Evolutionary conservation across 225 moss, liverwort and hornwort species (phyloP), one percentile per base, ranked within the genome.

Genomic region (Rhytidiadelphus loreus): DNA sequence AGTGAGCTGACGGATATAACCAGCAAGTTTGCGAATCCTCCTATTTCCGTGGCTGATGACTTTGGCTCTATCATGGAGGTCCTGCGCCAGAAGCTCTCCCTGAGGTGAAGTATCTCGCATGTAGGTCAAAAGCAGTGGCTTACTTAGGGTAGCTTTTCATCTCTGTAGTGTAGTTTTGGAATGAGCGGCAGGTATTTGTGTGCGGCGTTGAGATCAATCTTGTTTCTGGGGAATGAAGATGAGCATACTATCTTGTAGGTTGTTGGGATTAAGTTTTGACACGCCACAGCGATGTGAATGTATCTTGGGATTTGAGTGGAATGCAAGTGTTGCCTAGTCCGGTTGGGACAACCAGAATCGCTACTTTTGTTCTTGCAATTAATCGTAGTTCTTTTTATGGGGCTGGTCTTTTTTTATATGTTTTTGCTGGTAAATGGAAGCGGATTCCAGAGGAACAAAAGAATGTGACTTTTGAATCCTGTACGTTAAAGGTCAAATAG

Each of bases 51-150:
- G 56, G 94, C 94, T 50, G 90, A 93, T 43, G 94, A 94, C 82
- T 93, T 94, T 61, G 91, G 89, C 68, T 94, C 94, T 8, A 94
- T 94, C 85, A 94, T 94, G 94, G 94, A 94, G 7, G 94, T 94
- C 76, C 91, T 94, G 80, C 94, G 89, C 81, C 91, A 91, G 73
- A 93, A 94, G 90, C 91, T 94, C 44, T 13, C 92, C 33, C 82
- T 94, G 52, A 94, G 91, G 79, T 94, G 89, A 92, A 89, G 57
- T 35, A 35, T 57, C 23, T 43, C 78, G 68, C 48, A 66, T 86
- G 86, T 86, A 86, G 86, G 86, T 85, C 76, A 81, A 74, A 46
- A 39, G 81, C 85, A 84, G 75, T 89, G 87, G 35, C 50, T 86
- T 63, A 52, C 75, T 82, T 81, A 85, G 81, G 63, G 33, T 46